phyloP scores from a whole-genome alignment of 345 rosid genomes.

The Linum trigynum region DNA sequence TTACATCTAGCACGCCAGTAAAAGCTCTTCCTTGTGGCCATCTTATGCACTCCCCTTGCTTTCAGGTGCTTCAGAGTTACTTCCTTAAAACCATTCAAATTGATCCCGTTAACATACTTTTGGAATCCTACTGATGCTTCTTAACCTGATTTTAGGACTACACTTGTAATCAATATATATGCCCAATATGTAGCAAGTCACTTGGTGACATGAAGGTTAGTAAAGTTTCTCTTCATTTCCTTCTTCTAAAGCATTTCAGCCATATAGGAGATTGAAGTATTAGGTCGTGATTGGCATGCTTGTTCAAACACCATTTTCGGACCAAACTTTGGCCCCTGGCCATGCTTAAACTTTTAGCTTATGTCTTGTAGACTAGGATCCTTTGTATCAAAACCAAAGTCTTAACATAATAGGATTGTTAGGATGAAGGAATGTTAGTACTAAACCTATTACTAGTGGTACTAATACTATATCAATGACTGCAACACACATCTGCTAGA shows the following conservation, averaged over 20 bases:
- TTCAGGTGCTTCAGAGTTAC: slow-evolving; percentile 36
- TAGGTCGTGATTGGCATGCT: too few relatives aligned
- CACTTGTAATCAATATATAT: slow-evolving; percentile 60
- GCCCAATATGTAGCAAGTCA: slow-evolving; percentile 89
- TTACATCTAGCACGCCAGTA: slow-evolving; percentile 52
- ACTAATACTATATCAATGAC: too few relatives aligned
- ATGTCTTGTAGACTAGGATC: too few relatives aligned
- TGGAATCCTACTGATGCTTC: slow-evolving; percentile 9
- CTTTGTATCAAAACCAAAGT: too few relatives aligned
- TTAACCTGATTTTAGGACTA: slow-evolving; percentile 49
- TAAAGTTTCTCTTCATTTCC: slow-evolving; percentile 5
- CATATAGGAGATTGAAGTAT: too few relatives aligned
- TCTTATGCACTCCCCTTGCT: slow-evolving; percentile 78
- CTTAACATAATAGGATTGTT: too few relatives aligned
- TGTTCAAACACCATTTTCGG: too few relatives aligned
- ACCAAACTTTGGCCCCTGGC: too few relatives aligned
- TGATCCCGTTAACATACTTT: neutral
- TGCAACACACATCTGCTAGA: too few relatives aligned
- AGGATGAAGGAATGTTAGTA: too few relatives aligned
- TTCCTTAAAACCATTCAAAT: slow-evolving; percentile 3
- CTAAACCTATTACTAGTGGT: too few relatives aligned
- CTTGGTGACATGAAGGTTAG: slow-evolving; percentile 91
- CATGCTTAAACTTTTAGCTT: too few relatives aligned
- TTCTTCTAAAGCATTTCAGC: neutral
- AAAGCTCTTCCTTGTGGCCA: slow-evolving; percentile 88